Percentiles rank a stretch among this genome's conserved stretches.
Conservation (phyloP, 495 filamentous ascomycete species). For the Aspergillus sclerotioniger region DNA sequence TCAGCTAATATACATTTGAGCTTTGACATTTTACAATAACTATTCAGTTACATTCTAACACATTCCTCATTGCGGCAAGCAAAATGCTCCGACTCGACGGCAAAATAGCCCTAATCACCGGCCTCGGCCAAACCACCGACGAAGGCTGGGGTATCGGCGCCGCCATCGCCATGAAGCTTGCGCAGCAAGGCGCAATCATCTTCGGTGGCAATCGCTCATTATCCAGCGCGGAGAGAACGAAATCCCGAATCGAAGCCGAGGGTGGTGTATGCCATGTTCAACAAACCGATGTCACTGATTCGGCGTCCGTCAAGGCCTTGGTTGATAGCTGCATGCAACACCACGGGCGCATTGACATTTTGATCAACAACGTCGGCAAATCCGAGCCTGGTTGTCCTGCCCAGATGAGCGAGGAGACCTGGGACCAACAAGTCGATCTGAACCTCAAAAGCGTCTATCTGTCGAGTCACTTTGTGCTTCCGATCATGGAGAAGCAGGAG, state of each 20-base stretch:
- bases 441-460: constrained; percentile 55
- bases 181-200: constrained; percentile 42
- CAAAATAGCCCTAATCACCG: constrained; percentile 52
- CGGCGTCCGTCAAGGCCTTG: constrained; percentile 38
- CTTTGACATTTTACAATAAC: neutral
- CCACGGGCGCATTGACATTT: constrained; percentile 54
- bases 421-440: constrained; percentile 49
- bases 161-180: constrained; percentile 43
- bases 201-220: constrained; percentile 47
- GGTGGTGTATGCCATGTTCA: constrained; percentile 31
- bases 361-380: constrained; percentile 54
- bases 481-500: constrained; percentile 48
- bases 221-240: constrained; percentile 33
- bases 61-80: neutral
- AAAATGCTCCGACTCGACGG: constrained; percentile 34
- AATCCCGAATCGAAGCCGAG: constrained; percentile 25
- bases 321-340: constrained; percentile 45
- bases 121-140: constrained; percentile 43
- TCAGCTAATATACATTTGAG: neutral
- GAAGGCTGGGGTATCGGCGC: constrained; percentile 51
- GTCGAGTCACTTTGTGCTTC: constrained; percentile 43
- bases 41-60: neutral
- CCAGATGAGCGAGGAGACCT: constrained; percentile 44
- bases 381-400: constrained; percentile 50
- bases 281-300: constrained; percentile 46